Percentiles rank a stretch among this genome's conserved stretches.
These are phyloP conservation scores for Syncephalastrum monosporum DNA, from an alignment of 371 early-diverging fungal genomes.

Conservation along the genomic window DNA sequence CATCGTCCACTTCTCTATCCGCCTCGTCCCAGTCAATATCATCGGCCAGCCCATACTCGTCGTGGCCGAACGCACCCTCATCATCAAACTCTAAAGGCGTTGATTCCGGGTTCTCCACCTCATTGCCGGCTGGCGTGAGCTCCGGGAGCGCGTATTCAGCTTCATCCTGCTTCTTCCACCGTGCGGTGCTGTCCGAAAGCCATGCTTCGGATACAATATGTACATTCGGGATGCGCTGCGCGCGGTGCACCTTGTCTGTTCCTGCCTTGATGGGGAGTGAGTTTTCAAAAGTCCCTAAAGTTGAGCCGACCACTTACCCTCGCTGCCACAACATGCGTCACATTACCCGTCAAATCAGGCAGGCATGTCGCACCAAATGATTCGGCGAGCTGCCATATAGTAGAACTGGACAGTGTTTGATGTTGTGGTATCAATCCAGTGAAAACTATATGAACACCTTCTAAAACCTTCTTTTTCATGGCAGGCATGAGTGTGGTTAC, in stretches of 20 bases:
- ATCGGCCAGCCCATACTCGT: constrained; percentile 47
- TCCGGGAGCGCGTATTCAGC: constrained; percentile 40
- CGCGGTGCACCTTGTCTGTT: constrained; percentile 60
- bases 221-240: constrained; percentile 39
- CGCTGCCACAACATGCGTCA: constrained; percentile 81
- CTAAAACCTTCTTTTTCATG: constrained; percentile 50
- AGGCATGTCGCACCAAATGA: constrained; percentile 73
- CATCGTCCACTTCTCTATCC: constrained; percentile 60
- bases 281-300: background rate
- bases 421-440: constrained; percentile 58
- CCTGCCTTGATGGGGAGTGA: constrained; percentile 30
- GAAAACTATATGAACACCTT: constrained; percentile 51
- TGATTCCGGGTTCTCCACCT: constrained; percentile 36
- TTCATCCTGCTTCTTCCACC: constrained; percentile 63
- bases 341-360: constrained; percentile 47
- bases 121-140: constrained; percentile 21
- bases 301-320: constrained; percentile 33
- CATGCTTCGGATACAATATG: constrained; percentile 59
- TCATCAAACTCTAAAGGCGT: constrained; percentile 33
- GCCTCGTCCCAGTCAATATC: constrained; percentile 57
- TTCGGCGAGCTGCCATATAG: constrained; percentile 72
- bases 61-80: constrained; percentile 34
- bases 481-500: constrained; percentile 52
- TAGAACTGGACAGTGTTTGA: constrained; percentile 45
- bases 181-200: constrained; percentile 58